Evolutionary conservation across 192 early-diverging fungal species (phyloP).

Genomic region (Mortierella hygrophila): DNA sequence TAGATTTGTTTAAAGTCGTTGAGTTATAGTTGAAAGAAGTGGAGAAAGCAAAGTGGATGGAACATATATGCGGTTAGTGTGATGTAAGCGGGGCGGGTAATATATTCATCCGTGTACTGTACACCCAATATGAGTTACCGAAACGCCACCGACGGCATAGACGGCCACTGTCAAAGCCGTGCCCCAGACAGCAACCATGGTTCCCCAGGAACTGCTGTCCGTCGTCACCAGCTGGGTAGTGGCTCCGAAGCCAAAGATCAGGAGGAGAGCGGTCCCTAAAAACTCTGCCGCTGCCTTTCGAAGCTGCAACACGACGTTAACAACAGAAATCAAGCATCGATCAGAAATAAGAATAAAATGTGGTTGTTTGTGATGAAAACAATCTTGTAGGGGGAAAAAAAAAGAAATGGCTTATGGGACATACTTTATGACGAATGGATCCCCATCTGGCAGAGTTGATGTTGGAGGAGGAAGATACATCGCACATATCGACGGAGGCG

Average conservation of each 20-base stretch:
- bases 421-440: conserved; percentile 14
- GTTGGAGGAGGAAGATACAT: neutral
- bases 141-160: conserved; percentile 68
- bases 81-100: too few relatives aligned
- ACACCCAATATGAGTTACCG: conserved; percentile 44
- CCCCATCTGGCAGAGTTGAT: neutral
- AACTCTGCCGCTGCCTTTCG: conserved; percentile 71
- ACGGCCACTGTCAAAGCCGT: conserved; percentile 71
- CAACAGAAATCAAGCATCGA: neutral
- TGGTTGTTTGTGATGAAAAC: too few relatives aligned
- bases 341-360: neutral
- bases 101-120: too few relatives aligned
- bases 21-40: neutral
- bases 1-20: neutral
- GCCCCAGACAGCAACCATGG: conserved; percentile 68
- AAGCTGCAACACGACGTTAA: neutral
- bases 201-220: conserved; percentile 28
- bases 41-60: too few relatives aligned
- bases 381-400: too few relatives aligned
- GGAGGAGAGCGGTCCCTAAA: conserved; percentile 73
- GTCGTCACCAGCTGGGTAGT: conserved; percentile 53
- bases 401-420: too few relatives aligned
- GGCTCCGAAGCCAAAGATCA: conserved; percentile 71
- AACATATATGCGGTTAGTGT: too few relatives aligned
- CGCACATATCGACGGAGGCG: neutral